These are phyloP conservation scores for Mycena metata DNA, from an alignment of 768 basidiomycete genomes.

Conservation along the genomic window DNA sequence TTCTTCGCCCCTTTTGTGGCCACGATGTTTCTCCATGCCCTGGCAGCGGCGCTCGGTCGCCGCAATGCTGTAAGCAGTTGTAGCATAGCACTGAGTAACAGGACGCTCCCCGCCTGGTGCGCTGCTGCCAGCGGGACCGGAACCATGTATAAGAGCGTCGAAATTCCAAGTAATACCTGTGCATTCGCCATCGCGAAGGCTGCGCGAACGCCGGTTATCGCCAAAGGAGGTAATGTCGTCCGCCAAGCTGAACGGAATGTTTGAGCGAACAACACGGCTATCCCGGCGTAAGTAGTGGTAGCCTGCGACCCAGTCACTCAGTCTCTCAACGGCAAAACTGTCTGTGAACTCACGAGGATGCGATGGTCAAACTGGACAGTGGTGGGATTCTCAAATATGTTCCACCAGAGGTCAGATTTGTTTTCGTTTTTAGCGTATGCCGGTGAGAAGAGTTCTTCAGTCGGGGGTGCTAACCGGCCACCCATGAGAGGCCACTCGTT, in stretches of 20 bases:
- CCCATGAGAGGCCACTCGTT: conserved; percentile 99
- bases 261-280: conserved; percentile 71
- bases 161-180: conserved; percentile 76
- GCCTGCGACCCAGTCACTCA: conserved; percentile 64
- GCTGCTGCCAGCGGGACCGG: conserved; percentile 92
- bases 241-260: conserved; percentile 70
- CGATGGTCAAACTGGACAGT: conserved; percentile 99
- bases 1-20: conserved; percentile 41
- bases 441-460: conserved; percentile 83
- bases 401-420: conserved; percentile 89
- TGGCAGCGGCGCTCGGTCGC: conserved; percentile 75
- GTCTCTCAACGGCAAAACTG: background rate
- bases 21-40: conserved; percentile 61
- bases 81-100: conserved; percentile 85
- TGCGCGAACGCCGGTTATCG: conserved; percentile 63
- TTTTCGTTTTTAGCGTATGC: conserved; percentile 80
- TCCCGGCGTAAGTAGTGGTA: conserved; percentile 83
- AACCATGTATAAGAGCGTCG: conserved; percentile 92
- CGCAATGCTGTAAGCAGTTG: conserved; percentile 82
- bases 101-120: conserved; percentile 96
- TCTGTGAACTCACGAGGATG: conserved; percentile 73
- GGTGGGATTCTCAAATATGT: conserved; percentile 96
- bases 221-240: conserved; percentile 73
- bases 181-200: conserved; percentile 87
- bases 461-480: conserved; percentile 84